Percentiles rank a stretch among this genome's conserved stretches.
Evolutionary conservation across 768 basidiomycete species (phyloP).

Genomic region (Suillus americanus): DNA sequence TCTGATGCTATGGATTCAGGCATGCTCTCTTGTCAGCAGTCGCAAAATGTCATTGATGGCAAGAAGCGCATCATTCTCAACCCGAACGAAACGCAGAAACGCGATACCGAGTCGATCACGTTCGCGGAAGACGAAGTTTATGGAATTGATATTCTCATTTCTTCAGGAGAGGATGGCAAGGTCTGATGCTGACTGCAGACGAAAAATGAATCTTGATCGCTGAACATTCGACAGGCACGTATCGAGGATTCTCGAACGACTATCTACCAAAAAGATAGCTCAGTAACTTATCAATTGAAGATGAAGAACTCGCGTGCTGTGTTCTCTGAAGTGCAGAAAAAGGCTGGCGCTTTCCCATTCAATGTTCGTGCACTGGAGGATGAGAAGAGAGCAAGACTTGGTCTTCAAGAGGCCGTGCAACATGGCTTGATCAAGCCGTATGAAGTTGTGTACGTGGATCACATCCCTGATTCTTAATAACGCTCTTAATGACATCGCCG

Average conservation of each 20-base stretch:
- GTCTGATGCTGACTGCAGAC: conserved; percentile 34
- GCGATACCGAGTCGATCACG: conserved; percentile 79
- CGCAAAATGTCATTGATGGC: conserved; percentile 93
- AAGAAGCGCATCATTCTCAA: conserved; percentile 95
- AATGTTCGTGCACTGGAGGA: conserved; percentile 93
- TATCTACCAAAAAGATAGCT: conserved; percentile 86
- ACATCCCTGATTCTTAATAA: not conserved
- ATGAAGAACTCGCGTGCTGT: conserved; percentile 97
- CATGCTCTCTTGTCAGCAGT: conserved; percentile 93
- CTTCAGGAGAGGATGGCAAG: conserved; percentile 89
- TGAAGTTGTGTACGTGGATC: conserved; percentile 77
- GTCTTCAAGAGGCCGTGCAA: conserved; percentile 93
- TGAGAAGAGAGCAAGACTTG: conserved; percentile 94
- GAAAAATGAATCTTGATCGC: not conserved
- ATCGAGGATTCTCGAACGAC: conserved; percentile 87
- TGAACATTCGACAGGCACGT: conserved; percentile 64
- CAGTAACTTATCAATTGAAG: conserved; percentile 92
- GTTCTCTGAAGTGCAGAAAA: conserved; percentile 97
- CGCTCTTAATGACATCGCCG: conserved; percentile 3
- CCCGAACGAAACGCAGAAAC: conserved; percentile 79
- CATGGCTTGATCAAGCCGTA: conserved; percentile 93
- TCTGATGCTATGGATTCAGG: conserved; percentile 42
- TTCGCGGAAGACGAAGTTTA: conserved; percentile 96
- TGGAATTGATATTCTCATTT: conserved; percentile 89
- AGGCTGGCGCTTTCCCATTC: conserved; percentile 97